Conservation (phyloP, 179 eudicot species). For the Gypsophila paniculata region DNA sequence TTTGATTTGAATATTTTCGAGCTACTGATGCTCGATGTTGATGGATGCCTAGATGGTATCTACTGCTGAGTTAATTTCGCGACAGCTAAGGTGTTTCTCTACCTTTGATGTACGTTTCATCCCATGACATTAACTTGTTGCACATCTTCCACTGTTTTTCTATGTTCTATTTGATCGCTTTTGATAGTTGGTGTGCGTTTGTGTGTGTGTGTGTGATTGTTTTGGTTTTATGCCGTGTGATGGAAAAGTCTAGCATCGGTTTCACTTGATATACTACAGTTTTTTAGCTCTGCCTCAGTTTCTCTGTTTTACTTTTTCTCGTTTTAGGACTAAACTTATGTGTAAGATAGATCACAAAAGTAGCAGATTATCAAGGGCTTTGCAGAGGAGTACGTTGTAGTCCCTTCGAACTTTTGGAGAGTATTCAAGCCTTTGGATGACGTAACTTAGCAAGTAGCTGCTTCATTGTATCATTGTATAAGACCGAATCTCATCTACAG, state of each 20-base stretch:
- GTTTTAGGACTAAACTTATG: neutral
- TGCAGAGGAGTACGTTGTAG: neutral
- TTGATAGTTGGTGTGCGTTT: neutral
- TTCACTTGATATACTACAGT: neutral
- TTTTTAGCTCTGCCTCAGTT: neutral
- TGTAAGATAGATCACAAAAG: neutral
- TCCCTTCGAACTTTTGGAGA: neutral
- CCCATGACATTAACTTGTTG: neutral
- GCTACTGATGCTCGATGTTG: neutral
- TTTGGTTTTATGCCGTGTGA: neutral
- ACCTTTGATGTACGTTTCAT: neutral
- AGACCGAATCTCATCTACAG: neutral
- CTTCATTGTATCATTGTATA: slow-evolving; percentile 3
- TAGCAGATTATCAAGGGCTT: neutral
- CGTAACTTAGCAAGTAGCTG: neutral
- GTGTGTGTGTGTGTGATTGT: neutral
- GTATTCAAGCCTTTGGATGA: neutral
- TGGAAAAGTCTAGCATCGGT: neutral
- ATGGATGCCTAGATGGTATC: neutral
- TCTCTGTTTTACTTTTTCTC: neutral
- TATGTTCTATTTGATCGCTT: neutral
- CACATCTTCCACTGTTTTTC: neutral
- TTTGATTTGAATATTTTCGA: neutral
- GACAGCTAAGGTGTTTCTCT: neutral
- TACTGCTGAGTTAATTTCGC: neutral